Conservation (phyloP, 139 green algal genomes). For the Volvox reticuliferus region DNA sequence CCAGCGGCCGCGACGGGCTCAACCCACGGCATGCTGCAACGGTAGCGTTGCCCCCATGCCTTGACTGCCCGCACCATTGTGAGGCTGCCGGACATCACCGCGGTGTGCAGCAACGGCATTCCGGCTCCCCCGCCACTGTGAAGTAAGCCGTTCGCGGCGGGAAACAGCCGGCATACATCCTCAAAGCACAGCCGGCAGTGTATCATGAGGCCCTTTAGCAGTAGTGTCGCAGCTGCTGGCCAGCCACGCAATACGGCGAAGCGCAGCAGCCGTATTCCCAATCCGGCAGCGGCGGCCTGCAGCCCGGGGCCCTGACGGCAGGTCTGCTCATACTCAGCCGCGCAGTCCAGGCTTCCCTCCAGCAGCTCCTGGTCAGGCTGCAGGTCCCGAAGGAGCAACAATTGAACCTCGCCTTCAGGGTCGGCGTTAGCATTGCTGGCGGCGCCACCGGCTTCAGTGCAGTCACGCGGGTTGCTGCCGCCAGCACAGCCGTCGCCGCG, state of each 20-base stretch:
- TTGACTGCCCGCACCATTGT: not conserved
- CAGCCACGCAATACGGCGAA: slow-evolving; percentile 23
- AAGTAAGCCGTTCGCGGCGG: not conserved
- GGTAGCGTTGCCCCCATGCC: slow-evolving; percentile 15
- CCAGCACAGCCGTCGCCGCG: not conserved
- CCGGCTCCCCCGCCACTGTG: not conserved
- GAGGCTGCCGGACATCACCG: slow-evolving; percentile 13
- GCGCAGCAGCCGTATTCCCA: slow-evolving; percentile 38
- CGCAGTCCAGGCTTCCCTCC: slow-evolving; percentile 23
- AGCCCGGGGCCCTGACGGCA: not conserved
- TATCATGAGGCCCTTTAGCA: slow-evolving; percentile 14
- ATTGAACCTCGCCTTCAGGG: not conserved
- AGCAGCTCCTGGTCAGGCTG: slow-evolving; percentile 25
- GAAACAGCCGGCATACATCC: not conserved
- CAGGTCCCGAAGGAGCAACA: slow-evolving; percentile 9
- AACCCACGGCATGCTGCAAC: slow-evolving; percentile 15
- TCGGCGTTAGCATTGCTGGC: not conserved
- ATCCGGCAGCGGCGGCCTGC: slow-evolving; percentile 2
- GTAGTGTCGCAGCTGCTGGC: slow-evolving; percentile 2
- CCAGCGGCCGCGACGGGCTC: slow-evolving; percentile 4
- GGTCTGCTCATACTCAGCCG: not conserved
- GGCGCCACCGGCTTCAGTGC: not conserved
- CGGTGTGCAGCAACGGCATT: slow-evolving; percentile 41
- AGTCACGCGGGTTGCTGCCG: not conserved
- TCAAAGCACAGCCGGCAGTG: slow-evolving; percentile 31